Percentiles rank a stretch among this genome's conserved stretches.
Evolutionary conservation across 1,139 yeast genomes (phyloP).

Genomic region (Sugiyamaella grinbergsii): DNA sequence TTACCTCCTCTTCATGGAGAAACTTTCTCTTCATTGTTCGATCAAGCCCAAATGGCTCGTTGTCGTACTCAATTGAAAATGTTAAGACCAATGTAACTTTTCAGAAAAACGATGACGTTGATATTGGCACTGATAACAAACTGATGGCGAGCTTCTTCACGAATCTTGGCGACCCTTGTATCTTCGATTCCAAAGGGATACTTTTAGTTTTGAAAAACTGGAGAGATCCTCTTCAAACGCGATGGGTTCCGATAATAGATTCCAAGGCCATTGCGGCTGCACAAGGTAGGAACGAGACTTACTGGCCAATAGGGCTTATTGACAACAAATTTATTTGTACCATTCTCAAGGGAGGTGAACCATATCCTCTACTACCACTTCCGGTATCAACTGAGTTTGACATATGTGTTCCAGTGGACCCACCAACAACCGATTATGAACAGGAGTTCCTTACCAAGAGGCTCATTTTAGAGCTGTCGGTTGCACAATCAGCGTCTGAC

Average conservation of each 20-base stretch:
- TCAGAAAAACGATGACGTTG: slow-evolving; percentile 45
- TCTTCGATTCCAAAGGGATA: slow-evolving; percentile 76
- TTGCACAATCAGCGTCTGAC: slow-evolving; percentile 37
- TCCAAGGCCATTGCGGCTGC: slow-evolving; percentile 57
- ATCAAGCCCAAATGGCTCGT: slow-evolving; percentile 30
- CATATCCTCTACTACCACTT: slow-evolving; percentile 65
- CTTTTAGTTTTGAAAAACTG: slow-evolving; percentile 71
- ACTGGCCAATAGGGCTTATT: slow-evolving; percentile 88
- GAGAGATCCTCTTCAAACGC: slow-evolving; percentile 71
- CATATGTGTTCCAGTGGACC: slow-evolving; percentile 57
- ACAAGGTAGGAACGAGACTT: slow-evolving; percentile 50
- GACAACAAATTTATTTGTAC: slow-evolving; percentile 72
- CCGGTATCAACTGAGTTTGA: slow-evolving; percentile 82
- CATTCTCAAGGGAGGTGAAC: slow-evolving; percentile 61
- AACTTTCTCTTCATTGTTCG: slow-evolving; percentile 51
- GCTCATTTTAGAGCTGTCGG: slow-evolving; percentile 34
- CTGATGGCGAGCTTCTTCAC: slow-evolving; percentile 71
- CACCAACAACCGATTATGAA: slow-evolving; percentile 26
- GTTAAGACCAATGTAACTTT: slow-evolving; percentile 43
- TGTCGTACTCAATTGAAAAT: slow-evolving; percentile 45
- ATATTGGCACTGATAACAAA: slow-evolving; percentile 33
- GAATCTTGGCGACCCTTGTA: slow-evolving; percentile 84
- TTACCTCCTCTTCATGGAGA: slow-evolving; percentile 55
- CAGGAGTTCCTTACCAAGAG: slow-evolving; percentile 31
- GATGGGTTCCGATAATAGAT: slow-evolving; percentile 82